Percentiles rank a stretch among this genome's conserved stretches.
Evolutionary conservation across 2,329 filamentous ascomycete species (phyloP).

Genomic region (Rhinocladiella mackenziei): DNA sequence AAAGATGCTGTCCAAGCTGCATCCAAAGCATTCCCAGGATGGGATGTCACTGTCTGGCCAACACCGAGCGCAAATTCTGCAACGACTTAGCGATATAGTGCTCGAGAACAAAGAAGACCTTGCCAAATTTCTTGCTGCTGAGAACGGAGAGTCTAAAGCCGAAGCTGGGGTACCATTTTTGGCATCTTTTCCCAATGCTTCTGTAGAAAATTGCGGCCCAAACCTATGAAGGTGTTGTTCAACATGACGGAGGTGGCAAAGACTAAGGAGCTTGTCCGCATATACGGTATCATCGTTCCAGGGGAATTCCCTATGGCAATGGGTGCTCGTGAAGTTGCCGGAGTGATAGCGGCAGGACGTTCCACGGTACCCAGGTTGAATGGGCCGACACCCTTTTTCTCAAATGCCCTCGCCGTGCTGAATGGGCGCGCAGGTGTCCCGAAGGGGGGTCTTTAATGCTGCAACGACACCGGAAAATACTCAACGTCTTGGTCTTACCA

Average conservation of each 20-base stretch:
- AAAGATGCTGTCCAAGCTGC: constrained; percentile 80
- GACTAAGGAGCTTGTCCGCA: constrained; percentile 76
- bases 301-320: constrained; percentile 83
- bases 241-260: constrained; percentile 62
- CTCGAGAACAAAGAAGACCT: constrained; percentile 59
- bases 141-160: constrained; percentile 56
- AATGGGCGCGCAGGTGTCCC: constrained; percentile 35
- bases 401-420: constrained; percentile 31
- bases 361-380: constrained; percentile 36
- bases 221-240: constrained; percentile 49
- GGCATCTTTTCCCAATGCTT: constrained; percentile 50
- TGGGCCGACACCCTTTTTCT: constrained; percentile 35
- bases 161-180: constrained; percentile 47
- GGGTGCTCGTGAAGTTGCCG: constrained; percentile 45
- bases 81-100: constrained; percentile 64
- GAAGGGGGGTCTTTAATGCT: constrained; percentile 34
- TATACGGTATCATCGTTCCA: constrained; percentile 76
- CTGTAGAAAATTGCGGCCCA: constrained; percentile 49
- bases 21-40: constrained; percentile 60
- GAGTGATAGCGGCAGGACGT: constrained; percentile 38
- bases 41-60: constrained; percentile 57
- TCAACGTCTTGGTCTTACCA: constrained; percentile 59
- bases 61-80: constrained; percentile 58
- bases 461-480: constrained; percentile 64
- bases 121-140: constrained; percentile 51